phyloP scores from a whole-genome alignment of 2,329 filamentous ascomycete genomes.

The Penicillium paneum region DNA sequence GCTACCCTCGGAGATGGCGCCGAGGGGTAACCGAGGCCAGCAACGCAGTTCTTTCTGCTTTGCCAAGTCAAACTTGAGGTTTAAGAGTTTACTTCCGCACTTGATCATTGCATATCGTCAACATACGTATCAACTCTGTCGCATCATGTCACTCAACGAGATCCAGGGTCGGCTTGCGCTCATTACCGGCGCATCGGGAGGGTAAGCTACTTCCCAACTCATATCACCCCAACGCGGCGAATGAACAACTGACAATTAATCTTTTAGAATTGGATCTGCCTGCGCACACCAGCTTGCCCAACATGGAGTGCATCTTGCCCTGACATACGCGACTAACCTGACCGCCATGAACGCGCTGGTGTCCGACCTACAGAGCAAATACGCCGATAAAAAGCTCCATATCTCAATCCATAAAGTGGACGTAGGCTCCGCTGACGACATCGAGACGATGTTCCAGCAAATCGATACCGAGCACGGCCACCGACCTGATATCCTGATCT shows the following conservation, averaged over 20 bases:
- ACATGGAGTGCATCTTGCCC: slow-evolving; percentile 53
- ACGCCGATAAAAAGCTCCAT: slow-evolving; percentile 30
- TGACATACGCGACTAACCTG: slow-evolving; percentile 57
- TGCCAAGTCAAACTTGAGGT: background rate
- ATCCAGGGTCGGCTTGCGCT: slow-evolving; percentile 55
- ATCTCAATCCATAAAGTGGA: slow-evolving; percentile 59
- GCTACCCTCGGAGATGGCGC: slow-evolving; percentile 24
- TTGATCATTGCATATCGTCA: background rate
- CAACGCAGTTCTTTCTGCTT: slow-evolving; percentile 1
- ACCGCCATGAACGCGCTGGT: slow-evolving; percentile 48
- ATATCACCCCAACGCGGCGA: background rate
- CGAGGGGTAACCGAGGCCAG: slow-evolving; percentile 21
- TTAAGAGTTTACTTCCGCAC: background rate
- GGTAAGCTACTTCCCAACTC: slow-evolving; percentile 41
- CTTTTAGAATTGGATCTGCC: slow-evolving; percentile 56
- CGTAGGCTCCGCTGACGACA: slow-evolving; percentile 53
- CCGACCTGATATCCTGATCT: slow-evolving; percentile 61
- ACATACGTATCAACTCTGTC: background rate
- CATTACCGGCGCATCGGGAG: slow-evolving; percentile 60
- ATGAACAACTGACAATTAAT: slow-evolving; percentile 4
- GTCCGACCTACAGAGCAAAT: slow-evolving; percentile 38
- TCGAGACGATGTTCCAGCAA: slow-evolving; percentile 54
- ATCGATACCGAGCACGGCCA: slow-evolving; percentile 54
- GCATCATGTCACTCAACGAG: slow-evolving; percentile 38
- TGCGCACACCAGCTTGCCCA: slow-evolving; percentile 56